Base-by-base conservation (phyloP, 2,329 filamentous ascomycete genomes). In the Balansia obtecta region DNA sequence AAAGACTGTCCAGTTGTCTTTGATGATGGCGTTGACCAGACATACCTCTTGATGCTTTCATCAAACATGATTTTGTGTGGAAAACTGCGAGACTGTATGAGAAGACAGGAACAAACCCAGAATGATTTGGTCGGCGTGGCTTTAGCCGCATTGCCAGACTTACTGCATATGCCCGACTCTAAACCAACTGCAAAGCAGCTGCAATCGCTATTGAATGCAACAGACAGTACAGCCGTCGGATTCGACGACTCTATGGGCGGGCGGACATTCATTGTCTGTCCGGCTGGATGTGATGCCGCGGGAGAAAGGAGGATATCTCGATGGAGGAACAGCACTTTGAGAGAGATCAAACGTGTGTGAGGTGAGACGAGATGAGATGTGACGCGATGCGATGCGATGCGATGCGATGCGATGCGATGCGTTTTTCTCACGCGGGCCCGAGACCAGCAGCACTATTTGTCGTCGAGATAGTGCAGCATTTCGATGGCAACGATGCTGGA, bases 101-200 rank as follows among this genome's bases (percentile, higher is more conserved):
- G 41, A 47, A 41, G 33, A 22, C 20, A 37, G 12, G 22, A 20
- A 5, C 18, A 16, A 3, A 30, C 15, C 15, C 11, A 18, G 15
- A 32, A 13, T 6, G 6, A 32, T 10, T 18, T 11, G 12, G 18
- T 43, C 7, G 39, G 12, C 18, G 22, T 27, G 37, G 39, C 18
- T 16, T 20, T 18, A 2, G 33, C n/a, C 32, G 20, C 9, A 16
- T 20, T 50, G 16, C 40, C 34, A 13, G 43, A 65, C 82, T 61
- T 76, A 90, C 88, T 82, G 67, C 85, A 86, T 65, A 94, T 90
- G 30, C 91, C 91, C 11, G 83, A 83, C 62, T 95, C 86, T 9
- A 95, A 74, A 9, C 88, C 93, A 32, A 94, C 86, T 27, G 88
- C 80, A 67, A 97, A 97, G 62, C 85, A 90, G 58, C 81, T 90